These are phyloP conservation scores for Suhomyces yuchorum DNA, from an alignment of 1,139 yeast species.

Conservation along the genomic window DNA sequence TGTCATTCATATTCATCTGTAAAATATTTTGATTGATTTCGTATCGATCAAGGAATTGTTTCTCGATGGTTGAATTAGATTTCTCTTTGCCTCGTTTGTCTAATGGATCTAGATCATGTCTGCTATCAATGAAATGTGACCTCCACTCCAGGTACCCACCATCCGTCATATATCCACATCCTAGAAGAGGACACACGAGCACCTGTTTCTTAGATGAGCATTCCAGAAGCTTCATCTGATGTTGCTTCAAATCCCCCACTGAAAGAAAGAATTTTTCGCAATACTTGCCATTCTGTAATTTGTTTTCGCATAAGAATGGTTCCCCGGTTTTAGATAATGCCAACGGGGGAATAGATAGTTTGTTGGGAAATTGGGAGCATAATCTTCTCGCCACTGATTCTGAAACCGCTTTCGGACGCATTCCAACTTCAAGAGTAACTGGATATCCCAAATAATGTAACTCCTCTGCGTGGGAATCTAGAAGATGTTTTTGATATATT, in stretches of 20 bases:
- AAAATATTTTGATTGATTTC: conserved; percentile 3
- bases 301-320: conserved; percentile 17
- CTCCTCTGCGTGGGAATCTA: conserved; percentile 28
- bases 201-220: conserved; percentile 36
- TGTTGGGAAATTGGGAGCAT: conserved; percentile 31
- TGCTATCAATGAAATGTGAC: conserved; percentile 29
- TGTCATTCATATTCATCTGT: background rate
- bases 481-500: conserved; percentile 35
- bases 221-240: conserved; percentile 24
- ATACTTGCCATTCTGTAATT: conserved; percentile 2
- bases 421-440: conserved; percentile 14
- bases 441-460: conserved; percentile 40
- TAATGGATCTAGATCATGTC: conserved; percentile 23
- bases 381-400: conserved; percentile 18
- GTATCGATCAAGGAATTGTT: conserved; percentile 6
- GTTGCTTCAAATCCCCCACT: conserved; percentile 23
- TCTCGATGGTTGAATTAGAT: background rate
- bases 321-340: conserved; percentile 26
- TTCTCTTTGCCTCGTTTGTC: too few relatives aligned
- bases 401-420: conserved; percentile 13
- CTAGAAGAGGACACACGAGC: conserved; percentile 42
- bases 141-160: conserved; percentile 39
- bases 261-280: conserved; percentile 26
- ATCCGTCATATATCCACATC: conserved; percentile 46
- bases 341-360: conserved; percentile 26